Evolutionary conservation across 179 eudicot genomes (phyloP).

Genomic region (Nepenthes alata): DNA sequence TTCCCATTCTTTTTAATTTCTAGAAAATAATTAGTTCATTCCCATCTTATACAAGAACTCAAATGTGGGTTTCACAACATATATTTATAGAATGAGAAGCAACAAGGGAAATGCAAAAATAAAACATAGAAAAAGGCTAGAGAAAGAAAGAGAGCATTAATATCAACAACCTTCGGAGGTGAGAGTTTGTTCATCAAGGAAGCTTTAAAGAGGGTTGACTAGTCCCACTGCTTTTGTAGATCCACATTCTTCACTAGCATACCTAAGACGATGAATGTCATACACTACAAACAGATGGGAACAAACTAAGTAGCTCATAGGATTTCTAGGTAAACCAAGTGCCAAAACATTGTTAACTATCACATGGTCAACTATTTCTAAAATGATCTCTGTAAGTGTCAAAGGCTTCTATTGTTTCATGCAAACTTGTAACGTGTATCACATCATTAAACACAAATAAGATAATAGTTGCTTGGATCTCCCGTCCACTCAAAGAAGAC

Average conservation of each 20-base stretch:
- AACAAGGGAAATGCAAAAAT: not conserved
- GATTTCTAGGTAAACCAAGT: conserved; percentile 95
- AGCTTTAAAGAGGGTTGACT: no score
- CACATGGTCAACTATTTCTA: conserved; percentile 18
- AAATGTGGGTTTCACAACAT: no score
- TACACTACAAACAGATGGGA: conserved; percentile 92
- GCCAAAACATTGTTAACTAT: conserved; percentile 44
- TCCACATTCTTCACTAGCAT: no score
- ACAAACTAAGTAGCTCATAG: conserved; percentile 85
- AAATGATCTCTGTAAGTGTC: conserved; percentile 65
- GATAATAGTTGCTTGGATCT: no score
- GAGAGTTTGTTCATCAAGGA: conserved; percentile 65
- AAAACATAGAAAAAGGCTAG: not conserved
- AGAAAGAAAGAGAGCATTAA: conserved; percentile 3
- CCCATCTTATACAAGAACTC: no score
- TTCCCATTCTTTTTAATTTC: no score
- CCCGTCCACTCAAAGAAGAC: no score
- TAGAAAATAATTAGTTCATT: no score
- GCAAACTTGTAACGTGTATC: conserved; percentile 42
- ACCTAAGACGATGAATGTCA: conserved; percentile 38
- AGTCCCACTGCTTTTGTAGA: no score
- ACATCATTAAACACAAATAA: not conserved
- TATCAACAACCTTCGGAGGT: conserved; percentile 48
- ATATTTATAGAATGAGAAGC: no score
- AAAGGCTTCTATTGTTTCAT: conserved; percentile 97